Conservation (phyloP, 176 grass and related monocot genomes). For the Thalia dealbata region DNA sequence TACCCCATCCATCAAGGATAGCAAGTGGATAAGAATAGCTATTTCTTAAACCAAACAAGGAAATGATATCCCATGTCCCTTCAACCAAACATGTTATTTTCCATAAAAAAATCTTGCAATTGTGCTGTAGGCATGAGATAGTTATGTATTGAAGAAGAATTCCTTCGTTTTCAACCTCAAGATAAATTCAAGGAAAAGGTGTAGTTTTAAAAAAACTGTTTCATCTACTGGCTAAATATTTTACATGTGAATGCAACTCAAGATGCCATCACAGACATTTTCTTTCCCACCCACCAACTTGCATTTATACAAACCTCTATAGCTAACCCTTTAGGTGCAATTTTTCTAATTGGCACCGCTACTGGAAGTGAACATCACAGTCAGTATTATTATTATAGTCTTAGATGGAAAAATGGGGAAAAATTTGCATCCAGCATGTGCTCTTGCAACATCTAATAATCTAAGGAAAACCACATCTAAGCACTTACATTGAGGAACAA, state of each 20-base stretch:
- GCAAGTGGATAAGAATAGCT: no score
- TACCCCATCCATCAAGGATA: no score
- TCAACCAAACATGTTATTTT: no score
- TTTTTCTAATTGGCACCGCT: background rate
- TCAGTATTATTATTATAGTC: background rate
- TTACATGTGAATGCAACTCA: background rate
- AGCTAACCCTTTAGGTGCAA: background rate
- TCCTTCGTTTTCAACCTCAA: no score
- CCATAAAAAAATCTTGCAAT: no score
- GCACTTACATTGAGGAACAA: slow-evolving; percentile 58
- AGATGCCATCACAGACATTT: background rate
- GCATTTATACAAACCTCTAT: background rate
- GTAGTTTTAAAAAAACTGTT: background rate
- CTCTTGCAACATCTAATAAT: background rate
- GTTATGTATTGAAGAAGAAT: no score
- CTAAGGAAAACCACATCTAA: background rate
- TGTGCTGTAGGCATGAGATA: no score
- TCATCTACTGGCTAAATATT: background rate
- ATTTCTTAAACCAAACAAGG: no score
- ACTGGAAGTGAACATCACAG: background rate
- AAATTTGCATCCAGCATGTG: background rate
- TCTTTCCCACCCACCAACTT: background rate
- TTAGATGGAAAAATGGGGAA: background rate
- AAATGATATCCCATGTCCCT: no score
- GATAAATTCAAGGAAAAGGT: no score